phyloP scores from a whole-genome alignment of 805 yeast genomes.

The Schwanniomyces polymorphus region DNA sequence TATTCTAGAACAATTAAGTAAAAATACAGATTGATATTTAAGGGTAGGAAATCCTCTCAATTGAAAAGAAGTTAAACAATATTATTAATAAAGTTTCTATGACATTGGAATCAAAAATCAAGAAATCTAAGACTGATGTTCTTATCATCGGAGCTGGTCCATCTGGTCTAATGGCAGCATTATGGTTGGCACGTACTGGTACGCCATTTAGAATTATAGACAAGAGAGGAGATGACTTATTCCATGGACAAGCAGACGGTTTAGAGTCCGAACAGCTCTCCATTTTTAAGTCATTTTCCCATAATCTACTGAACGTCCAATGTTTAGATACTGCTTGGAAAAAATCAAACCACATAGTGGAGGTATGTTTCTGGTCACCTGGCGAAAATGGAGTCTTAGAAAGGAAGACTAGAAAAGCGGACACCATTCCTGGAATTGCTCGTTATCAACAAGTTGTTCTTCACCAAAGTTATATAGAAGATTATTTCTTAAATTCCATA shows the following conservation, averaged over 20 bases:
- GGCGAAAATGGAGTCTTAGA: conserved; percentile 18
- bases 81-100: background rate
- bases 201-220: conserved; percentile 25
- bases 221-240: conserved; percentile 23
- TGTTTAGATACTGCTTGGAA: conserved; percentile 22
- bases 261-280: conserved; percentile 23
- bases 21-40: no score
- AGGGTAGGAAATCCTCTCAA: no score
- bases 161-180: conserved; percentile 34
- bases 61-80: no score
- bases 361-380: conserved; percentile 32
- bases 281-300: conserved; percentile 10
- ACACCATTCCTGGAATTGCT: conserved; percentile 25
- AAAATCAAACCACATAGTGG: conserved; percentile 24
- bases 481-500: conserved; percentile 21
- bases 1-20: no score
- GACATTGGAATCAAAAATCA: conserved; percentile 4
- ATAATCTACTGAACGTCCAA: conserved; percentile 24
- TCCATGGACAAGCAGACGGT: conserved; percentile 36
- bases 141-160: conserved; percentile 40
- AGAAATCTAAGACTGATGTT: conserved; percentile 22
- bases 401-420: conserved; percentile 22
- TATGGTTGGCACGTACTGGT: conserved; percentile 28
- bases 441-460: conserved; percentile 25
- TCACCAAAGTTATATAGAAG: conserved; percentile 31